Evolutionary conservation across 352 stramenopile species (phyloP).

Genomic region (Ophiocytium majus): DNA sequence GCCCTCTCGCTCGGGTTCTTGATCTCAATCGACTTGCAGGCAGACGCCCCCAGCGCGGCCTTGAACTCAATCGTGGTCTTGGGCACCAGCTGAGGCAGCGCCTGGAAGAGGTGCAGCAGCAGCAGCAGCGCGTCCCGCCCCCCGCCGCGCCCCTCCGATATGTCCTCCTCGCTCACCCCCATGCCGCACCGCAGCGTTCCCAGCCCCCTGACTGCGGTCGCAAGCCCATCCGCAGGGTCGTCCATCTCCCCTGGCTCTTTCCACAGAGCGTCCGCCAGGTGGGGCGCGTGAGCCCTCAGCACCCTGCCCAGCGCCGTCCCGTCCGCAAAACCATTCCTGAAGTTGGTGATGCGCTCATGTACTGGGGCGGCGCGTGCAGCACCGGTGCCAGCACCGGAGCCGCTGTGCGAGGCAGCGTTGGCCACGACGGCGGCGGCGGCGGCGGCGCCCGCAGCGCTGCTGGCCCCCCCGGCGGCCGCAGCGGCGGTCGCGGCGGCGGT

Average conservation of each 20-base stretch:
- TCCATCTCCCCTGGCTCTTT: constrained; percentile 21
- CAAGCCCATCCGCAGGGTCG: constrained; percentile 68
- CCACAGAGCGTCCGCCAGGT: constrained; percentile 13
- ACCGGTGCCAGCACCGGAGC: too few relatives aligned
- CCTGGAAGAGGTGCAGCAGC: constrained; percentile 75
- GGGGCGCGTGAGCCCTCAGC: constrained; percentile 75
- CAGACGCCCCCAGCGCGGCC: constrained; percentile 72
- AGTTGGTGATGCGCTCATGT: constrained; percentile 56
- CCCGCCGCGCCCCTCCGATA: constrained; percentile 61
- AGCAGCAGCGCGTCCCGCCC: constrained; percentile 74
- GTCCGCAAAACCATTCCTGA: constrained; percentile 57
- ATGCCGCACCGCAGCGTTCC: constrained; percentile 72
- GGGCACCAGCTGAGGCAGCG: constrained; percentile 64
- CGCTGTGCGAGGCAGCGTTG: background rate
- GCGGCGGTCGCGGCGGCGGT: too few relatives aligned
- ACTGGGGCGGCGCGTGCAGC: too few relatives aligned
- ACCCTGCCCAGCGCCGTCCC: constrained; percentile 73
- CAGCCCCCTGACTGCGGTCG: constrained; percentile 64
- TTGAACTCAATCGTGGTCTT: constrained; percentile 88
- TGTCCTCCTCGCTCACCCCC: constrained; percentile 63
- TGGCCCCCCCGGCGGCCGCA: too few relatives aligned
- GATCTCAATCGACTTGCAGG: constrained; percentile 87
- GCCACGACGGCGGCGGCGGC: too few relatives aligned
- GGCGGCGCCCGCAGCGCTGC: background rate
- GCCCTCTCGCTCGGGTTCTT: constrained; percentile 76